phyloP scores from a whole-genome alignment of 495 filamentous ascomycete genomes.

The Parathielavia appendiculata region DNA sequence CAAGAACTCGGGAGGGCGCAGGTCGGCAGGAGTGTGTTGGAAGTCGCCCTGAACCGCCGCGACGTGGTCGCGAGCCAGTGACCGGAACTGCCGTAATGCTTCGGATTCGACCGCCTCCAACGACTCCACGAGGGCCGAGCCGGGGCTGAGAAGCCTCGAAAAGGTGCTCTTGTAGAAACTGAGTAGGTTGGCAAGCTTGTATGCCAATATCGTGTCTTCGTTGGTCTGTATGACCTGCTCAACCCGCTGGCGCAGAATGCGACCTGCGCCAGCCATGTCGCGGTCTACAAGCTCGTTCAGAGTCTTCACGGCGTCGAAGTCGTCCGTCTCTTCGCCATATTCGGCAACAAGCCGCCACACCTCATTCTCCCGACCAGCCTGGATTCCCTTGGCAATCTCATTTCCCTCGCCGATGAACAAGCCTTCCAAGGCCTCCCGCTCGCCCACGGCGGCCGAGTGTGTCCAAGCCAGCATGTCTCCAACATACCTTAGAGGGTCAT shows the following conservation, averaged over 20 bases:
- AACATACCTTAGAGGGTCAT: conserved; percentile 87
- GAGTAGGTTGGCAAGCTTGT: conserved; percentile 82
- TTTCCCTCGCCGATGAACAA: conserved; percentile 91
- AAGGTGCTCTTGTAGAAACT: conserved; percentile 87
- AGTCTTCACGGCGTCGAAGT: conserved; percentile 78
- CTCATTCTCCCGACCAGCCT: conserved; percentile 79
- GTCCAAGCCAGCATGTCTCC: conserved; percentile 98
- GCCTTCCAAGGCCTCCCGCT: conserved; percentile 85
- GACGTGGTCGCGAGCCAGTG: conserved; percentile 71
- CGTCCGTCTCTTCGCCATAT: conserved; percentile 48
- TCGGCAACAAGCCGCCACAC: conserved; percentile 67
- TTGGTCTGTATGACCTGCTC: conserved; percentile 90
- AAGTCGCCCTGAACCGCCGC: conserved; percentile 66
- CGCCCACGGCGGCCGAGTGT: conserved; percentile 88
- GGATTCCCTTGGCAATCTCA: conserved; percentile 78
- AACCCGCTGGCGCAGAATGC: conserved; percentile 72
- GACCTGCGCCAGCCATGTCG: conserved; percentile 71
- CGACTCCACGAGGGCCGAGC: conserved; percentile 64
- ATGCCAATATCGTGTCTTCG: conserved; percentile 82
- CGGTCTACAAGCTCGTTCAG: conserved; percentile 85
- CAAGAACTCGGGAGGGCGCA: conserved; percentile 79
- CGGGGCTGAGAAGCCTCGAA: conserved; percentile 63
- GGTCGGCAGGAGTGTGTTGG: conserved; percentile 58
- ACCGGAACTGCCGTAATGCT: conserved; percentile 77
- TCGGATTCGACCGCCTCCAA: conserved; percentile 64